Base-by-base conservation (phyloP, 1,284 basidiomycete species). In the Cryptococcus neoformans region DNA sequence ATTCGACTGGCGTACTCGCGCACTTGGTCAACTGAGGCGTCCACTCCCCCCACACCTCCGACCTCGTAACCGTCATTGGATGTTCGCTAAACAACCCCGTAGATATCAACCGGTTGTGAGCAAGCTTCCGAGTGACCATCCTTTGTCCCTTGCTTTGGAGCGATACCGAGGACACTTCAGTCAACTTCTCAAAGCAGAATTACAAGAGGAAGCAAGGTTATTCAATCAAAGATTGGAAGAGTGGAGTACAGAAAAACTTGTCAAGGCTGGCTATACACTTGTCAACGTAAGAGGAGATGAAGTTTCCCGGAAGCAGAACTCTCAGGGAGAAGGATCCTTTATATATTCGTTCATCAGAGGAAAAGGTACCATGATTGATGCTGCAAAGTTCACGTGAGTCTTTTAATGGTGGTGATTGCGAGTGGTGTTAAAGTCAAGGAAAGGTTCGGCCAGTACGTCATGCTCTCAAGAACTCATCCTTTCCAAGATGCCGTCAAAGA, bases 101-200 rank as follows among this genome's bases (percentile, higher is more conserved):
- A 39, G 46, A 35, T 9, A 17, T 16, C 8, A 12, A 8, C 40
- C 16, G 34, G n/a, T 35, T 8, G 10, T n/a, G 7, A 48, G 11
- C 34, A 40, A 14, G 11, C 36, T 37, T 7, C 7, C 17, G 9
- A 1, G 36, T 16, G 49, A 42, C 36, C 54, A 55, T 46, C 38
- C 21, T 1, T n/a, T 17, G 48, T 52, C 34, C 54, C 17, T 4
- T 0, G 59, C 90, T 88, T 17, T 51, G 39, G 16, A 51, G 9
- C n/a, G 17, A 17, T 51, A 51, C 39, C 17, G 37, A 9, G 7
- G 9, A 10, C 36, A 51, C 50, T 91, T 89, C 69, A 42, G 83
- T 14, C 81, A 83, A 0, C 78, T 90, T 4, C 71, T 91, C 2
- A 74, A 80, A 14, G 80, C 82, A 3, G 89, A 91, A 74, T 84